Conservation (phyloP, 768 basidiomycete species). For the Boletus vinaceobasis region DNA sequence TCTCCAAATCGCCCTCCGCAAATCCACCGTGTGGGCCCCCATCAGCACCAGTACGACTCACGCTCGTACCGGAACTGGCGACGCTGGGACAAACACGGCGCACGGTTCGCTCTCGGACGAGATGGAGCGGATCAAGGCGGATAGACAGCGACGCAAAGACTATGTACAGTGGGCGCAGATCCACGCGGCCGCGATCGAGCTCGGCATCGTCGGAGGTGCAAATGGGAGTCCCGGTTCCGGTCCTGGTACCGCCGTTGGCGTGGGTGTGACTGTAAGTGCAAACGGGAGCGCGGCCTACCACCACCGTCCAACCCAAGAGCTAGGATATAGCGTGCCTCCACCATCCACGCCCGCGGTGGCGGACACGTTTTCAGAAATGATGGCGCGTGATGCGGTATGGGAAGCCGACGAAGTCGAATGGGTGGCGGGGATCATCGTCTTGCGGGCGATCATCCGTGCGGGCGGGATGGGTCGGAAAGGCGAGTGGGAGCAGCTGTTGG, state of each 20-base stretch:
- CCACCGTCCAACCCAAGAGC: conserved; percentile 35
- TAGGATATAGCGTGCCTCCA: conserved; percentile 36
- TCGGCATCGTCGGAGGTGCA: conserved; percentile 41
- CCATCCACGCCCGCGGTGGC: conserved; percentile 2
- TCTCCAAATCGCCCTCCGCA: conserved; percentile 57
- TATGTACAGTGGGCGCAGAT: conserved; percentile 67
- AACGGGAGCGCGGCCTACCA: conserved; percentile 24
- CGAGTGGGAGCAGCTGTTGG: conserved; percentile 53
- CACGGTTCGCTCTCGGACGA: conserved; percentile 49
- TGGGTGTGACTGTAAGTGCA: not conserved
- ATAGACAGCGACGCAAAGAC: conserved; percentile 59
- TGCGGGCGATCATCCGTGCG: conserved; percentile 56
- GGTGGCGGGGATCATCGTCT: conserved; percentile 60
- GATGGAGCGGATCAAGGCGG: conserved; percentile 59
- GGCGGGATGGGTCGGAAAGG: conserved; percentile 48
- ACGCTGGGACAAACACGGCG: not conserved
- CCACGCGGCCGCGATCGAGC: conserved; percentile 60
- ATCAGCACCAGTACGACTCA: not conserved
- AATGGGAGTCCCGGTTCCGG: not conserved
- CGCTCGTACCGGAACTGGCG: not conserved
- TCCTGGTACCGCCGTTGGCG: not conserved
- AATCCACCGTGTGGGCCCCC: conserved; percentile 52
- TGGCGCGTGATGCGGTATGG: conserved; percentile 65
- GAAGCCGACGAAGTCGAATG: conserved; percentile 65
- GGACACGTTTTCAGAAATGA: conserved; percentile 55